A percentile compares a stretch with the other conserved stretches of the same genome.
Conservation (phyloP, 208 protist genomes). For the Trypanosoma melophagium region DNA sequence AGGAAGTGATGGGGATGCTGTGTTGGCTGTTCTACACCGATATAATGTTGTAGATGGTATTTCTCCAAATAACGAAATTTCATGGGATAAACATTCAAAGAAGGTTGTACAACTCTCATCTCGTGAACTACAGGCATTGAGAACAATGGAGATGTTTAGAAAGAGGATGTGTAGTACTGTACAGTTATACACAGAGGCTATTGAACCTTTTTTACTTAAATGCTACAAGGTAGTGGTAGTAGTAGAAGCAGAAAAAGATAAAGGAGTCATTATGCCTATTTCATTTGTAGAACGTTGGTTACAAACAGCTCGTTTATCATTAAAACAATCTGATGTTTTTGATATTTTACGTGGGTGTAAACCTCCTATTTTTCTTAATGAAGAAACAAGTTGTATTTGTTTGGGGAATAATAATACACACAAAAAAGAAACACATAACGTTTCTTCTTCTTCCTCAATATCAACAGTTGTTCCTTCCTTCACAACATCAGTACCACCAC, state of each 20-base stretch:
- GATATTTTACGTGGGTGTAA: conserved; percentile 9
- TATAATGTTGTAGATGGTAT: conserved; percentile 18
- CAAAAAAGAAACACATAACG: no score
- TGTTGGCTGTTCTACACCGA: conserved; percentile 14
- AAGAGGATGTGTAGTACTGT: neutral
- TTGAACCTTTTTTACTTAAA: conserved; percentile 25
- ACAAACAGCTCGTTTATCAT: conserved; percentile 18
- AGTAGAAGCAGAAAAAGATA: neutral
- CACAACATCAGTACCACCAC: neutral
- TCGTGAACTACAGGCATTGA: conserved; percentile 18
- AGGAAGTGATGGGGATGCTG: neutral
- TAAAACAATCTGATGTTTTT: conserved; percentile 14
- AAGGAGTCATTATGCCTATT: conserved; percentile 9
- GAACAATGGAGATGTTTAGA: conserved; percentile 18
- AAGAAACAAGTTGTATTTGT: conserved; percentile 1
- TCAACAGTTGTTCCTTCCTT: neutral
- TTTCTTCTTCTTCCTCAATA: neutral
- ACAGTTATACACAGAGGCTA: conserved; percentile 20
- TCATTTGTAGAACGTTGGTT: conserved; percentile 24
- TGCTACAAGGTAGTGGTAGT: conserved; percentile 9
- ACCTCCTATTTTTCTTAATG: neutral
- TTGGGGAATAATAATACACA: neutral
- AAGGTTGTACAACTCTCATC: conserved; percentile 10
- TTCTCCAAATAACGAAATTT: neutral
- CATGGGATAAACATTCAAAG: neutral